phyloP scores from a whole-genome alignment of 2,329 filamentous ascomycete genomes.

The Penicillium sp. region DNA sequence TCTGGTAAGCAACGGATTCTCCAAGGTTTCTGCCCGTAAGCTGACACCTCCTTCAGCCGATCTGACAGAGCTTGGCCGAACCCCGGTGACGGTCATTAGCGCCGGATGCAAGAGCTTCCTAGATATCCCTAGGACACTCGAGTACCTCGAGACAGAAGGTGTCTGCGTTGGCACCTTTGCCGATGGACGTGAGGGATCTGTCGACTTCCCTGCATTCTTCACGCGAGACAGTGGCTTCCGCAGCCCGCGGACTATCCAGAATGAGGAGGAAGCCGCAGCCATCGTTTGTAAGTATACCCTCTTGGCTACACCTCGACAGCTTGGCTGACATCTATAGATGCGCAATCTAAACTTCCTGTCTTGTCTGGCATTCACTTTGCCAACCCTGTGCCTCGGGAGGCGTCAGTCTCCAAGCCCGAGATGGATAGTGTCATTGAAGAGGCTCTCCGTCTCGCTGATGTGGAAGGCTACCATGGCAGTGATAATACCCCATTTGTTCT shows the following conservation, averaged over 20 bases:
- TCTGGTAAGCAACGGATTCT: slow-evolving; percentile 51
- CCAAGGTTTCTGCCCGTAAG: neutral
- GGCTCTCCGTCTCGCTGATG: slow-evolving; percentile 64
- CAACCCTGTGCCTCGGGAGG: slow-evolving; percentile 75
- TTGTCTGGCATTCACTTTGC: slow-evolving; percentile 82
- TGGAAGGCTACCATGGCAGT: slow-evolving; percentile 67
- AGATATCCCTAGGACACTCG: slow-evolving; percentile 84
- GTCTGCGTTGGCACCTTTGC: slow-evolving; percentile 87
- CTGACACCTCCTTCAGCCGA: slow-evolving; percentile 59
- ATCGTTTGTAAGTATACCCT: slow-evolving; percentile 64
- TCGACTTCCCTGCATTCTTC: slow-evolving; percentile 94
- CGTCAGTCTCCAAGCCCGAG: slow-evolving; percentile 66
- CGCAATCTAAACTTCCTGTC: slow-evolving; percentile 69
- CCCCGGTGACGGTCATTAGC: slow-evolving; percentile 81
- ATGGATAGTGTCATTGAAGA: slow-evolving; percentile 69
- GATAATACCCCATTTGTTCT: slow-evolving; percentile 85
- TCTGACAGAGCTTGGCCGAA: slow-evolving; percentile 87
- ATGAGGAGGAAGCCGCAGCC: slow-evolving; percentile 81
- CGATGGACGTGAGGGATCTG: slow-evolving; percentile 67
- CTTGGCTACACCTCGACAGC: neutral
- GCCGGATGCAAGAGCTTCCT: slow-evolving; percentile 95
- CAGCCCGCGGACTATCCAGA: slow-evolving; percentile 72
- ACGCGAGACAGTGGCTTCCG: slow-evolving; percentile 78
- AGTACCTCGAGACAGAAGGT: slow-evolving; percentile 69
- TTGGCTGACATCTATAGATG: slow-evolving; percentile 47